Evolutionary conservation across 1,139 yeast species (phyloP).

Genomic region (Nakaseomyces kungkrabaensis): DNA sequence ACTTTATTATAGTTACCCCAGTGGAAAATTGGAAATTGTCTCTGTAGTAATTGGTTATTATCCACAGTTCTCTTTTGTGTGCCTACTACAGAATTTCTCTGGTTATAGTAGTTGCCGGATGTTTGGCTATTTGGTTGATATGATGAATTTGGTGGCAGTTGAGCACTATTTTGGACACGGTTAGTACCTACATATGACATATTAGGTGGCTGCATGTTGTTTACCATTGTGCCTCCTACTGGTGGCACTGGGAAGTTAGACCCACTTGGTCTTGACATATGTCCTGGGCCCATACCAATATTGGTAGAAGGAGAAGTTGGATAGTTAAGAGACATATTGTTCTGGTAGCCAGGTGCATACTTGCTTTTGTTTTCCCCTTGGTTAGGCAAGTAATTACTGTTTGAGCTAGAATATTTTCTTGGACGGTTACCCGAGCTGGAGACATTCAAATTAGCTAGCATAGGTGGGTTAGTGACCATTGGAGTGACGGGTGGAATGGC

Average conservation of each 20-base stretch:
- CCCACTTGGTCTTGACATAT: neutral
- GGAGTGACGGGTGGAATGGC: neutral
- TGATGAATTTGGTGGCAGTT: neutral
- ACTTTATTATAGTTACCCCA: conserved; percentile 50
- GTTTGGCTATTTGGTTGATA: neutral
- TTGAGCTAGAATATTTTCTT: conserved; percentile 17
- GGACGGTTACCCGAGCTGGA: neutral
- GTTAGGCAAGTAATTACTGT: conserved; percentile 27
- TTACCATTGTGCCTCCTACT: conserved; percentile 2
- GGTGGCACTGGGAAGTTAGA: neutral
- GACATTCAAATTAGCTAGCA: neutral
- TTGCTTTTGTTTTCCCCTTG: conserved; percentile 26
- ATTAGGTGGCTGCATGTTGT: neutral
- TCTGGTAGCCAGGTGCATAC: conserved; percentile 29
- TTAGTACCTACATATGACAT: neutral
- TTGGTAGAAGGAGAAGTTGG: conserved; percentile 3
- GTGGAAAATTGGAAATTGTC: conserved; percentile 71
- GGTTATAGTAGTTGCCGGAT: neutral
- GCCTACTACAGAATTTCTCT: neutral
- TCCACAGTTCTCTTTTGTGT: conserved; percentile 9
- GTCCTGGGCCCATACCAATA: neutral
- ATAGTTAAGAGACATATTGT: neutral
- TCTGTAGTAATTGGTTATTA: conserved; percentile 27
- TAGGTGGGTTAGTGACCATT: neutral
- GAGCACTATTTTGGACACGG: neutral